Percentiles rank a stretch among this genome's conserved stretches.
Evolutionary conservation across 768 basidiomycete species (phyloP).

Genomic region (Clavaria fumosa): DNA sequence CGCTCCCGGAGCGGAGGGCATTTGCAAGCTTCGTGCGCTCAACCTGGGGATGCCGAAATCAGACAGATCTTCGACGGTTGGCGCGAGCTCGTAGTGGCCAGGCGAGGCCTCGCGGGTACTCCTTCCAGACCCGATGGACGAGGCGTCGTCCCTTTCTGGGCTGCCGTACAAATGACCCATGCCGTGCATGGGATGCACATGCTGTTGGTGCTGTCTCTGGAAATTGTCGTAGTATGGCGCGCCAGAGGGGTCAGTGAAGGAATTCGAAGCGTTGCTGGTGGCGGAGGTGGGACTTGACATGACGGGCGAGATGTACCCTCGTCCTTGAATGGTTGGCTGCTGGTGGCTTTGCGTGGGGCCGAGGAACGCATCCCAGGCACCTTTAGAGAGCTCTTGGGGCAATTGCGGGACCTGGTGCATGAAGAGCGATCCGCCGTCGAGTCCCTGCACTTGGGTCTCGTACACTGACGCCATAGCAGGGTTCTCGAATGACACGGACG

Average conservation of each 20-base stretch:
- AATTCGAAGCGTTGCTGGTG: neutral
- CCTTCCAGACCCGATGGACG: constrained; percentile 9
- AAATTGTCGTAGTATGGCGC: constrained; percentile 7
- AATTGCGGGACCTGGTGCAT: constrained; percentile 17
- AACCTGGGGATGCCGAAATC: neutral
- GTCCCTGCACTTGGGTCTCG: constrained; percentile 5
- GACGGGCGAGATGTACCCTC: constrained; percentile 19
- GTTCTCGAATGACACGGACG: constrained; percentile 34
- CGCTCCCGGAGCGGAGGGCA: neutral
- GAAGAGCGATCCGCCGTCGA: constrained; percentile 9
- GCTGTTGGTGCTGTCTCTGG: constrained; percentile 8
- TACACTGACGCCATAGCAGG: constrained; percentile 25
- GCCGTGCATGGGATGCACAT: neutral
- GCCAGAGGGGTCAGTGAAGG: constrained; percentile 6
- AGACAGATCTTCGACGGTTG: neutral
- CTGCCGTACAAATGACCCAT: constrained; percentile 7
- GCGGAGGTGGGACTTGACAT: constrained; percentile 24
- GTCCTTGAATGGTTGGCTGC: neutral
- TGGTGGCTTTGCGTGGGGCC: neutral
- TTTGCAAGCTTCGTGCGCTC: too few species aligned
- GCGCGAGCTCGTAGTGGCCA: constrained; percentile 7
- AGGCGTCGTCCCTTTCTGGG: constrained; percentile 9
- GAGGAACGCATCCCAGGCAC: neutral
- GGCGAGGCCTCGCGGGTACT: constrained; percentile 9
- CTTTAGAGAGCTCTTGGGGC: constrained; percentile 11